Base-by-base conservation (phyloP, 2,329 filamentous ascomycete species). In the Dactylellina cionopaga region DNA sequence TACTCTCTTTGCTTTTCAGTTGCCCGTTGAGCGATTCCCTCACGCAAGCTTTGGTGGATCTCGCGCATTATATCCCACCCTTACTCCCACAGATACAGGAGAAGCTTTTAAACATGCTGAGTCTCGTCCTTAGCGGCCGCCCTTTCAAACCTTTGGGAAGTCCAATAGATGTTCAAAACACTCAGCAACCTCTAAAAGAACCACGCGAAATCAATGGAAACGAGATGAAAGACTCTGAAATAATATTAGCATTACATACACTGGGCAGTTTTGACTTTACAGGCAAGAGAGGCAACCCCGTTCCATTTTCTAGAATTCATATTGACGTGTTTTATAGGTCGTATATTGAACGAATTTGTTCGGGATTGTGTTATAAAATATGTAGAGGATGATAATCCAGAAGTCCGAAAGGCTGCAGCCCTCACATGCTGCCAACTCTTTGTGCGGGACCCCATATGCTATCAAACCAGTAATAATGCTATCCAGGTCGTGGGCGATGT, bases 391-490 rank as follows among this genome's bases (percentile, higher is more conserved):
- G 94, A 98, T 76, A 96, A 96, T 77, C 86, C 92, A 0, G 91
- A 96, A 75, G 97, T 96, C 54, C 88, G 95, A 70, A 94, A 96
- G 80, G 95, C 95, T 13, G 94, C 95, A 1, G 93, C 95, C 13
- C 84, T 99, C 73, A 99, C 96, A 3, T 98, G 95, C 81, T 99
- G 96, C 79, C 96, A 99, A 80, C 87, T 99, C 46, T 98, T 98
- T 78, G 91, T 98, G 46, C 89, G 92, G 76, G 96, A 99, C 79
- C 95, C 95, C 0, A 98, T 99, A 75, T 92, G 99, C 77, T 95
- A 96, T 77, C 95, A 99, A 81, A 97, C 94, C 5, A 98, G 95
- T 79, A 92, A 94, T 75, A 95, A 99, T 80, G 94, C 95, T 0
- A 91, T 98, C 39, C 92, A 97, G 79, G 95, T 99, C 25, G 96